Evolutionary conservation across 2,329 filamentous ascomycete species (phyloP), one percentile per base, ranked within the genome.

Genomic region (Pseudopithomyces maydicus): DNA sequence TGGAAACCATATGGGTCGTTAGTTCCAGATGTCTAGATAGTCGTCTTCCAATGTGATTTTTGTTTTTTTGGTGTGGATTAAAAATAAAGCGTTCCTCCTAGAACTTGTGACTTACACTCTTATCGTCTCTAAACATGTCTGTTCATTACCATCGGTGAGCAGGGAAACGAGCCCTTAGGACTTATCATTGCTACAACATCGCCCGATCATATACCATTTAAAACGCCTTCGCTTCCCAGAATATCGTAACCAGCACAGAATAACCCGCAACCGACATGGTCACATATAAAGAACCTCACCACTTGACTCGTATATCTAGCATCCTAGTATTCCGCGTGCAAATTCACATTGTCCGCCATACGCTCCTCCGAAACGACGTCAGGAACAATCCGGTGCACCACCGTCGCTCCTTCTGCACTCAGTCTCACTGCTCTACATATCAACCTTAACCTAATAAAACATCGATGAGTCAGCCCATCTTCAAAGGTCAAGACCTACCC

Each of bases 41-140:
- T 56, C 52, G 41, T 61, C 51, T 56, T 62, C 62, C 62, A 65
- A 65, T 65, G 62, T 65, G 62, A 65, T 63, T 62, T 60, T 68
- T 55, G 57, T 63, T 65, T 57, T 71, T 69, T 67, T 63, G 50
- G 55, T 61, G 57, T 56, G 53, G 53, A 54, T 59, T 45, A 53
- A 26, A 19, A 12, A 14, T 15, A 23, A 11, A 23, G 10, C n/a
- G 14, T 41, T 38, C 7, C 7, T 41, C 17, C 4, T 17, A 17
- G n/a, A 5, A 10, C 11, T 3, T 41, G 38, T 19, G 10, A 43
- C 12, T 11, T 43, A 14, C 23, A 2, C 14, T 45, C 17, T 2
- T 15, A 7, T 17, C 32, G 26, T 26, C 19, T 19, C 6, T 19
- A 15, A 19, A n/a, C 38, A 19, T 29, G 26, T 5, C 26, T 29